These are phyloP conservation scores for Trametes cingulata DNA, from an alignment of 768 basidiomycete species.

Conservation along the genomic window DNA sequence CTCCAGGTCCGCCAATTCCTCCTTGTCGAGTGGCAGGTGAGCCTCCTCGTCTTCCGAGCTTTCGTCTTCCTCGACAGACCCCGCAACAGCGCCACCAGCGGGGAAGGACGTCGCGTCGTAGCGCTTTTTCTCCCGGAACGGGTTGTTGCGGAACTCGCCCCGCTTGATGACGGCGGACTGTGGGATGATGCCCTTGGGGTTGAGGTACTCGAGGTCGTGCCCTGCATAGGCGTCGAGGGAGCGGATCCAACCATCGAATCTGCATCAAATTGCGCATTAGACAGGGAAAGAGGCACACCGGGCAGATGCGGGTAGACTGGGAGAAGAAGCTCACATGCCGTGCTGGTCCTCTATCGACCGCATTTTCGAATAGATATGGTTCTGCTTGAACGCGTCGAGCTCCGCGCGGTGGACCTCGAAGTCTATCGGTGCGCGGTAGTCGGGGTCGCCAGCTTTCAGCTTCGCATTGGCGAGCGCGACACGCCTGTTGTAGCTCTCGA, in stretches of 20 bases:
- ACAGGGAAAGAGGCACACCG: not conserved
- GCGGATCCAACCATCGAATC: constrained; percentile 85
- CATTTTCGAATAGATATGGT: constrained; percentile 86
- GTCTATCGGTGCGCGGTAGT: constrained; percentile 71
- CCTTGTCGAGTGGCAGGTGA: constrained; percentile 33
- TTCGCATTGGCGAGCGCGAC: constrained; percentile 52
- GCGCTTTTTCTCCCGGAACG: constrained; percentile 67
- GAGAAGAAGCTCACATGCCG: constrained; percentile 61
- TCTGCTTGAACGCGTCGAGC: constrained; percentile 83
- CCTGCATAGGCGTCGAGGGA: constrained; percentile 75
- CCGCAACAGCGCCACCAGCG: constrained; percentile 19
- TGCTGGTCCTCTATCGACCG: constrained; percentile 77
- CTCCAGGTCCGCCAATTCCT: constrained; percentile 45
- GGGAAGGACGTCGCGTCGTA: constrained; percentile 60
- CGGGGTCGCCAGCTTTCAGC: constrained; percentile 51
- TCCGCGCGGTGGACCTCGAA: constrained; percentile 64
- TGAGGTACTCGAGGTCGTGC: constrained; percentile 76
- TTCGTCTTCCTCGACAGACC: constrained; percentile 35
- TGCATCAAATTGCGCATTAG: constrained; percentile 30
- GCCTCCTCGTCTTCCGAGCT: constrained; percentile 46
- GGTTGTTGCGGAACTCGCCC: constrained; percentile 54
- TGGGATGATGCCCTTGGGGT: constrained; percentile 77
- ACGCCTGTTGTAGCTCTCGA: constrained; percentile 72
- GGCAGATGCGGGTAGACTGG: not conserved
- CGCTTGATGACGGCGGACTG: constrained; percentile 63